Conservation (phyloP, 768 basidiomycete species). For the Paxillus ammoniavirescens region DNA sequence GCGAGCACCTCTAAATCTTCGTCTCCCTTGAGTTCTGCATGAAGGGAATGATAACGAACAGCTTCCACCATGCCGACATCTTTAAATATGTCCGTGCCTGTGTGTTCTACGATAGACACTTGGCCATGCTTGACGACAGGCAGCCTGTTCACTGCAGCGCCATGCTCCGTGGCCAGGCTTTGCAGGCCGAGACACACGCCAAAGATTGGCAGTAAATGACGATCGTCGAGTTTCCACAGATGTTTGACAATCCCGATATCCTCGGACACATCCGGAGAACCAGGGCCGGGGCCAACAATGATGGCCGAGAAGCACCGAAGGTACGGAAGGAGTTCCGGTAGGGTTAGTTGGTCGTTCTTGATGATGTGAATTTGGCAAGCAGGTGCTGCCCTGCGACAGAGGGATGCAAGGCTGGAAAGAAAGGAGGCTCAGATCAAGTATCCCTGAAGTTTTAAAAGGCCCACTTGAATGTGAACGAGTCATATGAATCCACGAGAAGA, state of each 20-base stretch:
- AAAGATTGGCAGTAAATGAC: slow-evolving; percentile 63
- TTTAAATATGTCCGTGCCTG: slow-evolving; percentile 58
- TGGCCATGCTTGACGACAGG: slow-evolving; percentile 76
- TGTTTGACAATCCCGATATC: slow-evolving; percentile 72
- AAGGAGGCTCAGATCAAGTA: slow-evolving; percentile 1
- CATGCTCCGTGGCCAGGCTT: slow-evolving; percentile 65
- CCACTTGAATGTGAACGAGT: slow-evolving; percentile 85
- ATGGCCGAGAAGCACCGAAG: slow-evolving; percentile 66
- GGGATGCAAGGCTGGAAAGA: slow-evolving; percentile 60
- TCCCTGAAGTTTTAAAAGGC: slow-evolving; percentile 24
- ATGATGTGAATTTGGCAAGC: slow-evolving; percentile 63
- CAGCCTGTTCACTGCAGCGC: slow-evolving; percentile 58
- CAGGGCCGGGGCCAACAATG: slow-evolving; percentile 78
- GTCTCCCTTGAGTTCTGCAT: slow-evolving; percentile 47
- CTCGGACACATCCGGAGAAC: slow-evolving; percentile 58
- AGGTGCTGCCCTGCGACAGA: slow-evolving; percentile 64
- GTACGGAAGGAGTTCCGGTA: slow-evolving; percentile 48
- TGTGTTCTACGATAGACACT: slow-evolving; percentile 62
- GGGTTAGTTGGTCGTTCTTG: slow-evolving; percentile 63
- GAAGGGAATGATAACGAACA: slow-evolving; percentile 83
- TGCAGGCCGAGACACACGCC: slow-evolving; percentile 85
- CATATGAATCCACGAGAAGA: slow-evolving; percentile 79
- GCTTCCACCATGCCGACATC: slow-evolving; percentile 52
- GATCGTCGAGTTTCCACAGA: slow-evolving; percentile 62
- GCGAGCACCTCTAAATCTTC: slow-evolving; percentile 64